phyloP scores from a whole-genome alignment of 129 eudicot species.

The Flaveria bidentis region DNA sequence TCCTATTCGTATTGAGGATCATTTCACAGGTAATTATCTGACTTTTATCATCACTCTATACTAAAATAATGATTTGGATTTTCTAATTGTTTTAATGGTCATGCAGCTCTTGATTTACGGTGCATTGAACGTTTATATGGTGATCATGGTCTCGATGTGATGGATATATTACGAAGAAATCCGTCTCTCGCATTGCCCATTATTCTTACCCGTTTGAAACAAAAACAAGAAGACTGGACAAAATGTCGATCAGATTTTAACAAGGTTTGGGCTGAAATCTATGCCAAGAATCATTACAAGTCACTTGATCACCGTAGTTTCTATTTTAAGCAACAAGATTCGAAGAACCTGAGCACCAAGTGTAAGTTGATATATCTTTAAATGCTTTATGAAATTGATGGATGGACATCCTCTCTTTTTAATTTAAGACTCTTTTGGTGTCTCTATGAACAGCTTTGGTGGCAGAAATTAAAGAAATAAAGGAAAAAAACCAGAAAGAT shows the following conservation, averaged over 20 bases:
- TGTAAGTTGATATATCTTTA: slow-evolving; percentile 48
- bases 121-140: slow-evolving; percentile 98
- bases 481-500: slow-evolving; percentile 79
- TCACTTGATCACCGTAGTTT: slow-evolving; percentile 98
- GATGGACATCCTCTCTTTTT: not conserved
- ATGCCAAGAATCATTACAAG: slow-evolving; percentile 92
- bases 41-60: not conserved
- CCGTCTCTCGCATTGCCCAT: slow-evolving; percentile 83
- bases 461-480: slow-evolving; percentile 78
- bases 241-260: slow-evolving; percentile 88
- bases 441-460: slow-evolving; percentile 66
- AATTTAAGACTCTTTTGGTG: slow-evolving; percentile 11
- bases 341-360: slow-evolving; percentile 89
- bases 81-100: slow-evolving; percentile 10
- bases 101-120: slow-evolving; percentile 78
- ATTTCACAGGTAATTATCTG: slow-evolving; percentile 65
- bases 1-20: slow-evolving; percentile 69
- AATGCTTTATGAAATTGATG: not conserved
- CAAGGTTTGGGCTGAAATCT: slow-evolving; percentile 98
- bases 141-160: slow-evolving; percentile 96
- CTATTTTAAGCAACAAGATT: slow-evolving; percentile 99
- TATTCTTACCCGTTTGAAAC: slow-evolving; percentile 85
- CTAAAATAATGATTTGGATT: not conserved
- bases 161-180: slow-evolving; percentile 87
- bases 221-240: slow-evolving; percentile 96